Evolutionary conservation across 73 alveolate species (phyloP), one percentile per base, ranked within the genome.

Genomic region (Stentor coeruleus): DNA sequence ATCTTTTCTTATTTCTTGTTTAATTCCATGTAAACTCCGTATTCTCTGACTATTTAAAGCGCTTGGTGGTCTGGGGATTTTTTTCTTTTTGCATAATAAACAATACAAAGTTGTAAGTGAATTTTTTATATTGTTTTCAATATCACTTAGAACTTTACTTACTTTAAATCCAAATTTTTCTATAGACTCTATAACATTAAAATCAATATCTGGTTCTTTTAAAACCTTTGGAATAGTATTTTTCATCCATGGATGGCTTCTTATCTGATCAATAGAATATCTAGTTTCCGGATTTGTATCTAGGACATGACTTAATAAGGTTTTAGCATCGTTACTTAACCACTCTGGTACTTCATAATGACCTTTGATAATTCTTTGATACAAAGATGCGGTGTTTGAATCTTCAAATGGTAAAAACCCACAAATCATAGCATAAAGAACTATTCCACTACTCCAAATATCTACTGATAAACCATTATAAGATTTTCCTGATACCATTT

Each of bases 401-500:
- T 97, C 99, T 66, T 97, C 98, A 83, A 97, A 97, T 38, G 99
- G 99, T 28, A 97, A 91, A 37, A 92, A 90, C 3, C 99, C 99
- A 6, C 95, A 85, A 66, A 97, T 90, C 93, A 97, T 90, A 38
- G 99, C 83, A 75, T 75, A 75, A 75, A 75, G 83, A n/a, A 75
- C 72, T 36, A 40, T 33, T 38, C 83, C 83, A 0, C 26, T 2
- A 75, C 83, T 75, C 77, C 77, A 75, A 75, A 75, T 75, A 75
- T 75, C 83, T 11, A 37, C 59, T 15, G 33, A n/a, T 26, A 20
- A 11, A 20, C 37, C 79, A 58, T 88, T 89, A 66, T 66, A 66
- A 66, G 79, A 20, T 33, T 66, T 66, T 33, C 37, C 79, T 28
- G 79, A 20, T 28, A 66, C 26, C 35, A 75, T 75, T 75, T 75